phyloP scores from a whole-genome alignment of 1,284 basidiomycete species.

The Inonotus obliquus region DNA sequence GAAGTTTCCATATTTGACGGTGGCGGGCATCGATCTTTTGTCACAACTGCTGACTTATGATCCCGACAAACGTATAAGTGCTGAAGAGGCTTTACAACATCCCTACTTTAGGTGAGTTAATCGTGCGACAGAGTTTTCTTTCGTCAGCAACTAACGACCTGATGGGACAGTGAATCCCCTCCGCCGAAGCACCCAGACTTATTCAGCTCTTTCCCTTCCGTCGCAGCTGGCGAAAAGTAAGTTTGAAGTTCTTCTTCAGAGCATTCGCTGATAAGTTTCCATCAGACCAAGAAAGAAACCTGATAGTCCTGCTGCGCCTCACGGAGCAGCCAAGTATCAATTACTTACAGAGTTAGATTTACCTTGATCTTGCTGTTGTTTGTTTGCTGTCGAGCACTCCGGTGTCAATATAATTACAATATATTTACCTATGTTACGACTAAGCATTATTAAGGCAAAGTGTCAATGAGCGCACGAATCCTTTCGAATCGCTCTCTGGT shows the following conservation, averaged over 20 bases:
- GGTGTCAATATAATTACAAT: not conserved
- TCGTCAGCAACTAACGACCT: not conserved
- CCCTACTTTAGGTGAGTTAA: slow-evolving; percentile 81
- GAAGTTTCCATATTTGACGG: slow-evolving; percentile 77
- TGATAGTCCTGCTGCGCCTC: slow-evolving; percentile 73
- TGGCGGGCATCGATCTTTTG: slow-evolving; percentile 84
- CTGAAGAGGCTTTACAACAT: slow-evolving; percentile 86
- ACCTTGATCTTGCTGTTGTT: not conserved
- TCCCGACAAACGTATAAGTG: slow-evolving; percentile 78
- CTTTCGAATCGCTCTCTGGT: slow-evolving; percentile 16
- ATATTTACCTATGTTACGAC: not conserved
- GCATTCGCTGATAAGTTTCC: not conserved
- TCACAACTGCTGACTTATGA: slow-evolving; percentile 85
- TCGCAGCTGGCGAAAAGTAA: slow-evolving; percentile 95
- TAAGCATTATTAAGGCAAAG: slow-evolving; percentile 5
- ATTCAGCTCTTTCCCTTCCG: slow-evolving; percentile 94
- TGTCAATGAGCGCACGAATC: slow-evolving; percentile 12
- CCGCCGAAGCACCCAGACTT: slow-evolving; percentile 96
- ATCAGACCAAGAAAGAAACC: slow-evolving; percentile 63
- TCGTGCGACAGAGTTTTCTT: not conserved
- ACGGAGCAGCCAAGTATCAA: slow-evolving; percentile 34
- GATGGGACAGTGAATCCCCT: slow-evolving; percentile 73
- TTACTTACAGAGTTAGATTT: slow-evolving; percentile 12
- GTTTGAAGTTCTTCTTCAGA: not conserved
- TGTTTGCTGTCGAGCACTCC: not conserved